phyloP scores from a whole-genome alignment of 768 basidiomycete species.

The Galerina marginata region DNA sequence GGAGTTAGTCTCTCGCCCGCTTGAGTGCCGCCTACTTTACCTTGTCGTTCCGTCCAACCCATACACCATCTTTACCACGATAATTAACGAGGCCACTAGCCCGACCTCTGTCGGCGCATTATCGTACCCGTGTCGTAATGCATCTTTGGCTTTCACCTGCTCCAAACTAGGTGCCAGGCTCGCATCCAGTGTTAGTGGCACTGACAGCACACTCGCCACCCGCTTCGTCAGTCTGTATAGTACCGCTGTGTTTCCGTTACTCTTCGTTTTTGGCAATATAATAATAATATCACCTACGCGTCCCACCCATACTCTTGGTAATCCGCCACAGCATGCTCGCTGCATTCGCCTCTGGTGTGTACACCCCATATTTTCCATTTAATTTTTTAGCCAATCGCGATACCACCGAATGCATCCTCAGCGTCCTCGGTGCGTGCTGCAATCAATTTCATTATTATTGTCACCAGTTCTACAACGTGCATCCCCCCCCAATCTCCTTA shows the following conservation, averaged over 20 bases:
- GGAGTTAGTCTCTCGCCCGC: constrained; percentile 6
- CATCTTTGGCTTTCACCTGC: constrained; percentile 42
- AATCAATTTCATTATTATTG: not conserved
- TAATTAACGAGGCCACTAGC: constrained; percentile 61
- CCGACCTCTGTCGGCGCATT: constrained; percentile 72
- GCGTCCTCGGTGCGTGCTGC: constrained; percentile 69
- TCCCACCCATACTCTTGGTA: constrained; percentile 68
- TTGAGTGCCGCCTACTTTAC: constrained; percentile 36
- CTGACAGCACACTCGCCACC: constrained; percentile 56
- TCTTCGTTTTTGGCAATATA: constrained; percentile 1
- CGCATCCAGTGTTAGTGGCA: constrained; percentile 66
- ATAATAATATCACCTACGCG: constrained; percentile 59
- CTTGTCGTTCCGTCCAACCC: constrained; percentile 75
- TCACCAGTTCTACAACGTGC: not conserved
- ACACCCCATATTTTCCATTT: constrained; percentile 57
- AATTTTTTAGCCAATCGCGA: constrained; percentile 67
- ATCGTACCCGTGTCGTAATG: constrained; percentile 58
- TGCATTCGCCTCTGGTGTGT: constrained; percentile 76
- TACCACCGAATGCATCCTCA: constrained; percentile 61
- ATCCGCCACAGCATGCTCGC: constrained; percentile 82
- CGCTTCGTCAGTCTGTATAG: constrained; percentile 70
- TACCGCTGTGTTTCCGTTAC: constrained; percentile 49
- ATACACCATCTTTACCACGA: constrained; percentile 85
- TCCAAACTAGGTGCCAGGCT: constrained; percentile 50
- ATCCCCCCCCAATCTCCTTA: not conserved